Percentiles rank a stretch among this genome's conserved stretches.
These are phyloP conservation scores for Tulasnella sp. DNA, from an alignment of 768 basidiomycete species.

Conservation along the genomic window DNA sequence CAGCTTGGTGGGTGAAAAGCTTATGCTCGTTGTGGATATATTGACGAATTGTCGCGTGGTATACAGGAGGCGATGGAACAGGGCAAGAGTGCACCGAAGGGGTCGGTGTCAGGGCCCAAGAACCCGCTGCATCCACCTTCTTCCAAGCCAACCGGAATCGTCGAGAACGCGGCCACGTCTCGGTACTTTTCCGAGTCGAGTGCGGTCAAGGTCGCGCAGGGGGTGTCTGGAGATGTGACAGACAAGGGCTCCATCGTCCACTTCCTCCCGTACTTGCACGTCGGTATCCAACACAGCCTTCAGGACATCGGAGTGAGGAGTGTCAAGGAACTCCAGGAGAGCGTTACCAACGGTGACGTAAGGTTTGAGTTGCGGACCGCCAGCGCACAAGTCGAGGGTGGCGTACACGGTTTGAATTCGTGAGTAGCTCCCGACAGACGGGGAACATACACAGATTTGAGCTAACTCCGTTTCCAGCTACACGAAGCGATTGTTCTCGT, in stretches of 20 bases:
- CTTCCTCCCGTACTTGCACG: conserved; percentile 76
- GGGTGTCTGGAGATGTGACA: conserved; percentile 91
- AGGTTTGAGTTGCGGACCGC: conserved; percentile 89
- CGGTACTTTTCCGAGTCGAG: conserved; percentile 92
- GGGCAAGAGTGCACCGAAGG: conserved; percentile 36
- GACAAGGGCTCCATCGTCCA: conserved; percentile 93
- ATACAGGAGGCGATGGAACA: conserved; percentile 77
- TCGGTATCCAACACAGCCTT: conserved; percentile 81
- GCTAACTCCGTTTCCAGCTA: conserved; percentile 31
- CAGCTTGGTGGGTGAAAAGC: conserved; percentile 44
- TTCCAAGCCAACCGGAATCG: conserved; percentile 2
- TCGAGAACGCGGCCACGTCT: conserved; percentile 91
- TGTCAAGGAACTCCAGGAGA: conserved; percentile 51
- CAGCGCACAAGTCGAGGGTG: conserved; percentile 90
- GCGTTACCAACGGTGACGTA: conserved; percentile 52
- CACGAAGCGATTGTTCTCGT: conserved; percentile 40
- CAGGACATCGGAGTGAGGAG: conserved; percentile 81
- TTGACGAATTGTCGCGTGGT: neutral
- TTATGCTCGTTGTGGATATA: neutral
- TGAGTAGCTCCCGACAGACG: conserved; percentile 33
- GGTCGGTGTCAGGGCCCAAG: conserved; percentile 17
- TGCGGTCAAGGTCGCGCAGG: conserved; percentile 90
- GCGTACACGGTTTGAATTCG: conserved; percentile 91
- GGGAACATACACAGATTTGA: neutral
- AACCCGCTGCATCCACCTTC: conserved; percentile 19